phyloP scores from a whole-genome alignment of 352 stramenopile genomes.

The Phytophthora sojae region DNA sequence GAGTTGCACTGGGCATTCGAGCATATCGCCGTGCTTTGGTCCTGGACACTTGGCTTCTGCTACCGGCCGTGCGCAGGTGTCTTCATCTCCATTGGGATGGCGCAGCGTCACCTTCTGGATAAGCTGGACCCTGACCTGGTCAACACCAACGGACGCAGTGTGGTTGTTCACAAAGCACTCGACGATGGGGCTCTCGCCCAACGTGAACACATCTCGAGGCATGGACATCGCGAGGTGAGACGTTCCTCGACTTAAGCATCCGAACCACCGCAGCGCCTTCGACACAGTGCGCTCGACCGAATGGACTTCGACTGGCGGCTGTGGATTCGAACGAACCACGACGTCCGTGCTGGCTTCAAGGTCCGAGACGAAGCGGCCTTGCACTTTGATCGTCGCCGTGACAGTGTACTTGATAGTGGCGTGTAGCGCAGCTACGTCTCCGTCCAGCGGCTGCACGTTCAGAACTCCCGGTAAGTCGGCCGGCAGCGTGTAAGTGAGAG shows the following conservation, averaged over 20 bases:
- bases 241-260: conserved; percentile 62
- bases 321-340: conserved; percentile 46
- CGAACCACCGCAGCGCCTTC: conserved; percentile 65
- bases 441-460: conserved; percentile 62
- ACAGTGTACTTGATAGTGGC: conserved; percentile 83
- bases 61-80: conserved; percentile 53
- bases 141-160: conserved; percentile 56
- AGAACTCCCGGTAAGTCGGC: conserved; percentile 61
- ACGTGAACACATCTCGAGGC: conserved; percentile 63
- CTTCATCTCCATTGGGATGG: conserved; percentile 41
- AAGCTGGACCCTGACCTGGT: conserved; percentile 58
- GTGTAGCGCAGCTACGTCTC: conserved; percentile 58
- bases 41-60: conserved; percentile 64
- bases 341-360: conserved; percentile 66
- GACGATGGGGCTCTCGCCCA: conserved; percentile 66
- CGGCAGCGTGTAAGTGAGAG: conserved; percentile 69
- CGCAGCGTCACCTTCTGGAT: conserved; percentile 71
- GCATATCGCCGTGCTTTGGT: conserved; percentile 54
- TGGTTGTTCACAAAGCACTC: conserved; percentile 83
- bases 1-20: conserved; percentile 70
- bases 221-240: conserved; percentile 74
- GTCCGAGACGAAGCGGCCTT: conserved; percentile 75
- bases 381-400: conserved; percentile 70
- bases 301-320: conserved; percentile 23
- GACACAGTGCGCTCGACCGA: conserved; percentile 69